Evolutionary conservation across 2,329 filamentous ascomycete genomes (phyloP).

Genomic region (Fusarium graminum): DNA sequence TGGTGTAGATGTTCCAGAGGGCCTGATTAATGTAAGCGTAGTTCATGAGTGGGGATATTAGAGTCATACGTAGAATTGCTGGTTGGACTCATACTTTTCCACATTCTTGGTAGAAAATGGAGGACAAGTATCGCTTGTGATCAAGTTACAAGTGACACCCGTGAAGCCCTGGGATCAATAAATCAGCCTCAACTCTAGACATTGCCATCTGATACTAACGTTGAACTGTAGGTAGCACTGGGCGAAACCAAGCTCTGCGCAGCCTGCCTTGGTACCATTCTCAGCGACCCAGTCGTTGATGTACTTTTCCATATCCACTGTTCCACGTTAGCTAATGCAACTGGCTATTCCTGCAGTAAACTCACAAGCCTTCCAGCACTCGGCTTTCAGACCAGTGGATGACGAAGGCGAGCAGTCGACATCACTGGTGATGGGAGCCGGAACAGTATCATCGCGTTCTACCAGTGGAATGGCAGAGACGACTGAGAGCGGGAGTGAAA

Average conservation of each 20-base stretch:
- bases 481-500: slow-evolving; percentile 11
- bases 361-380: slow-evolving; percentile 31
- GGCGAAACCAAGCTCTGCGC: slow-evolving; percentile 21
- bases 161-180: not conserved
- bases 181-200: rapidly evolving
- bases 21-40: rapidly evolving
- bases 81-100: slow-evolving; percentile 24
- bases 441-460: slow-evolving; percentile 9
- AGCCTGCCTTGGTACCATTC: slow-evolving; percentile 20
- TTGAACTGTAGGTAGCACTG: slow-evolving; percentile 29
- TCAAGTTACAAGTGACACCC: slow-evolving; percentile 23
- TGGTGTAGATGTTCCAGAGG: slow-evolving; percentile 32
- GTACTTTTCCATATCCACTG: slow-evolving; percentile 35
- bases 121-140: slow-evolving; percentile 29
- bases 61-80: slow-evolving; percentile 15
- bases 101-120: slow-evolving; percentile 24
- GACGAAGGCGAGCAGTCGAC: slow-evolving; percentile 19
- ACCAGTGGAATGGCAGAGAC: slow-evolving; percentile 18
- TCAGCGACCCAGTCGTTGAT: slow-evolving; percentile 27
- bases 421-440: not conserved
- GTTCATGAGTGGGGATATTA: rapidly evolving
- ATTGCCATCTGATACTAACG: not conserved
- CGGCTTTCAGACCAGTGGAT: slow-evolving; percentile 17
- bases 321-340: not conserved
- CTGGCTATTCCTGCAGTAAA: rapidly evolving